These are phyloP conservation scores for Diaporthe ampelina DNA, from an alignment of 2,329 filamentous ascomycete genomes.

Conservation along the genomic window DNA sequence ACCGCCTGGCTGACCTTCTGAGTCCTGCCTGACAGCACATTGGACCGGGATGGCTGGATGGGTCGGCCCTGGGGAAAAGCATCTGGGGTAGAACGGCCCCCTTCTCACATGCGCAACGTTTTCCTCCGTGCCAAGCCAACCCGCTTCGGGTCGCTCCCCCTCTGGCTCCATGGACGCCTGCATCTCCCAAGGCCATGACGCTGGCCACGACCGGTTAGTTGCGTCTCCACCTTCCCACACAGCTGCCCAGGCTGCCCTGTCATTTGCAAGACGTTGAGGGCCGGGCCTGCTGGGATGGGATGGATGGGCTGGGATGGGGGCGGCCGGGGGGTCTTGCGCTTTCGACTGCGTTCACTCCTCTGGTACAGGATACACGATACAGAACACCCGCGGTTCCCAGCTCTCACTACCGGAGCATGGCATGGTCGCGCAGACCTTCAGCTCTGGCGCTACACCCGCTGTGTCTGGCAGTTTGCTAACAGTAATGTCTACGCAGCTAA, in stretches of 20 bases:
- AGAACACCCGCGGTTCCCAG: not conserved
- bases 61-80: conserved; percentile 1
- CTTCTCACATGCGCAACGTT: conserved; percentile 25
- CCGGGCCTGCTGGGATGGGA: not conserved
- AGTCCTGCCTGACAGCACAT: not conserved
- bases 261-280: conserved; percentile 10
- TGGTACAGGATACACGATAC: not conserved
- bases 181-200: conserved; percentile 15
- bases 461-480: conserved; percentile 18
- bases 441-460: conserved; percentile 20
- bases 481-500: not conserved
- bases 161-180: conserved; percentile 32
- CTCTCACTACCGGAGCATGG: not conserved
- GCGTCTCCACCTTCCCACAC: conserved; percentile 27
- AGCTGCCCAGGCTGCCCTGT: conserved; percentile 17
- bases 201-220: conserved; percentile 28
- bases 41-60: not conserved
- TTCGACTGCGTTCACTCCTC: conserved; percentile 5
- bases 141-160: conserved; percentile 32
- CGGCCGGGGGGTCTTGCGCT: not conserved
- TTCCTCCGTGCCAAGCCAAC: conserved; percentile 35
- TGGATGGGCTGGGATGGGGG: not conserved
- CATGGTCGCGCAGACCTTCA: conserved; percentile 19
- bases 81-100: conserved; percentile 20
- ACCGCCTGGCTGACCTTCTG: not conserved